Evolutionary conservation across 352 stramenopile species (phyloP).

Genomic region (Phytophthora idaei): DNA sequence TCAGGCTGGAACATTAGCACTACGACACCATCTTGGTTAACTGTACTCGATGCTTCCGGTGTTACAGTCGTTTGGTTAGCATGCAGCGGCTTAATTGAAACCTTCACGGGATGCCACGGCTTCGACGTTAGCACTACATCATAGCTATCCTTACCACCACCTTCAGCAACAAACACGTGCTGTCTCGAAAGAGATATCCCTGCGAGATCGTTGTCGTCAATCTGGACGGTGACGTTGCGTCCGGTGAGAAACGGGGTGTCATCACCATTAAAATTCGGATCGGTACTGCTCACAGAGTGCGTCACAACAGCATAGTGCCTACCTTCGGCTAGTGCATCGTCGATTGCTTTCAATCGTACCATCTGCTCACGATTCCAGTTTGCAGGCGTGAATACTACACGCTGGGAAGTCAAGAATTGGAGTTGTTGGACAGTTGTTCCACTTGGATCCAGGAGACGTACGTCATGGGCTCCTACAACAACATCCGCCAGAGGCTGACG

Average conservation of each 20-base stretch:
- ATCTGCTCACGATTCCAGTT: conserved; percentile 78
- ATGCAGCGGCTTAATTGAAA: conserved; percentile 53
- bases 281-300: conserved; percentile 46
- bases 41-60: background rate
- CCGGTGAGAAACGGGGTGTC: conserved; percentile 69
- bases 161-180: conserved; percentile 69
- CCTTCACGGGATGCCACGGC: conserved; percentile 62
- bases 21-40: conserved; percentile 1
- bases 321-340: conserved; percentile 64
- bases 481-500: conserved; percentile 61
- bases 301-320: conserved; percentile 66
- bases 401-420: conserved; percentile 33
- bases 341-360: conserved; percentile 56
- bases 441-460: conserved; percentile 39
- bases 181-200: conserved; percentile 56
- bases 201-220: conserved; percentile 71
- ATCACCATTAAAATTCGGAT: conserved; percentile 60
- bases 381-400: conserved; percentile 49
- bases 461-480: conserved; percentile 45
- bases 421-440: conserved; percentile 49
- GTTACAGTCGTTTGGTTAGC: conserved; percentile 44
- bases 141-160: conserved; percentile 60
- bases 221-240: conserved; percentile 62
- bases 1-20: conserved; percentile 46
- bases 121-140: conserved; percentile 55